Evolutionary conservation across 2,329 filamentous ascomycete species (phyloP).

Genomic region (Triangularia verruculosa): DNA sequence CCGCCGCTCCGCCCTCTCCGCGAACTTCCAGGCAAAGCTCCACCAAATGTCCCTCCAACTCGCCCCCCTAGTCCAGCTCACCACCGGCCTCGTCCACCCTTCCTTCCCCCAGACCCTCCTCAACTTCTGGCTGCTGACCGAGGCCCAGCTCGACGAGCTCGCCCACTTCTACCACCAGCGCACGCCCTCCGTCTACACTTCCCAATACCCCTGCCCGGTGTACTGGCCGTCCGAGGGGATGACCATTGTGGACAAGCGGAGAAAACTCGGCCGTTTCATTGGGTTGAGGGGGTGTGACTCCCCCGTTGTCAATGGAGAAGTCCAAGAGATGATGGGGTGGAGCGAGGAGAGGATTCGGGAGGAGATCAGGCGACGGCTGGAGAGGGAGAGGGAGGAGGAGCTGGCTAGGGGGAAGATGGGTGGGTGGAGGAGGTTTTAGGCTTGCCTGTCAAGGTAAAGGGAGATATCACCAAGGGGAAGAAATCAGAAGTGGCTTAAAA

Average conservation of each 20-base stretch:
- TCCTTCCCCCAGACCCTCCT: slow-evolving; percentile 65
- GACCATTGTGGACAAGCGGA: slow-evolving; percentile 63
- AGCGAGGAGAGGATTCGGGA: slow-evolving; percentile 49
- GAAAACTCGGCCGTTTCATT: slow-evolving; percentile 71
- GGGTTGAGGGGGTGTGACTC: slow-evolving; percentile 59
- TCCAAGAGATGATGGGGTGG: slow-evolving; percentile 28
- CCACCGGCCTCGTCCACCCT: slow-evolving; percentile 60
- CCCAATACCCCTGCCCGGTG: slow-evolving; percentile 66
- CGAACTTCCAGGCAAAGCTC: slow-evolving; percentile 59
- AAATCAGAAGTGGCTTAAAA: not conserved
- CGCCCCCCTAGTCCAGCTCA: slow-evolving; percentile 63
- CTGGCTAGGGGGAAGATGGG: slow-evolving; percentile 46
- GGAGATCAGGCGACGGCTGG: slow-evolving; percentile 40
- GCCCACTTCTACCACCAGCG: slow-evolving; percentile 73
- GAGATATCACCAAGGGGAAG: not conserved
- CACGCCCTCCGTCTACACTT: slow-evolving; percentile 51
- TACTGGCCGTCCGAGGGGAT: slow-evolving; percentile 52
- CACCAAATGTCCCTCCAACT: slow-evolving; percentile 63
- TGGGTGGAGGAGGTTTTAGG: slow-evolving; percentile 16
- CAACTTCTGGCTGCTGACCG: slow-evolving; percentile 71
- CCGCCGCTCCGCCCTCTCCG: slow-evolving; percentile 44
- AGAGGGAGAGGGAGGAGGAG: slow-evolving; percentile 45
- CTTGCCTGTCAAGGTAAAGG: not conserved
- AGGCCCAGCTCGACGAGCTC: slow-evolving; percentile 65
- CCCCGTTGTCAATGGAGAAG: slow-evolving; percentile 26